Conservation (phyloP, 2,329 filamentous ascomycete species). For the Cryphonectria parasitica region DNA sequence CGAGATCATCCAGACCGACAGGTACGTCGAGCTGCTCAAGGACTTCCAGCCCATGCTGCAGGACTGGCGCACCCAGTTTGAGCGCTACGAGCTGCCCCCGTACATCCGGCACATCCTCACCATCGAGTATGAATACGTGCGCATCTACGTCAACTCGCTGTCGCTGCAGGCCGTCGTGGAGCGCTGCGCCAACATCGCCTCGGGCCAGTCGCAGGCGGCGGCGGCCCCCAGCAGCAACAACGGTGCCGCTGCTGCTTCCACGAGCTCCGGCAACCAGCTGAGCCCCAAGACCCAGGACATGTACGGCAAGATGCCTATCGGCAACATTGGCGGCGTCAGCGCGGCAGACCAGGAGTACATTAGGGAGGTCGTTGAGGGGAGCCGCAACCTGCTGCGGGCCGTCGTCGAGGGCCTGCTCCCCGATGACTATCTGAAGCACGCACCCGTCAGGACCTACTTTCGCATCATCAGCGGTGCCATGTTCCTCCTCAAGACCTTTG, state of each 20-base stretch:
- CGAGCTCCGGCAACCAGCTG: constrained; percentile 45
- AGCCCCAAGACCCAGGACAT: constrained; percentile 69
- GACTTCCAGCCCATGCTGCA: constrained; percentile 78
- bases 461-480: constrained; percentile 84
- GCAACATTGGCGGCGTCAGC: constrained; percentile 66
- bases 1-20: constrained; percentile 82
- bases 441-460: constrained; percentile 83
- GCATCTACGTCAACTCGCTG: constrained; percentile 92
- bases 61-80: constrained; percentile 82
- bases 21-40: constrained; percentile 79
- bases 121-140: constrained; percentile 94
- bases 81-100: constrained; percentile 70
- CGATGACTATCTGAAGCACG: constrained; percentile 77
- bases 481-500: constrained; percentile 84
- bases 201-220: constrained; percentile 43
- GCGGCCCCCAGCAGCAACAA: constrained; percentile 37
- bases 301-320: constrained; percentile 66
- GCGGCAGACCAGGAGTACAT: constrained; percentile 73
- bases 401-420: constrained; percentile 78
- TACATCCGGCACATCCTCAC: constrained; percentile 77
- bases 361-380: constrained; percentile 76
- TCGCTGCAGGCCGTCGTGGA: constrained; percentile 95
- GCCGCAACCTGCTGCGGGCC: constrained; percentile 74
- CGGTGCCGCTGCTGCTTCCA: constrained; percentile 31
- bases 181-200: constrained; percentile 79